A percentile compares a stretch with the other conserved stretches of the same genome.
Evolutionary conservation across 2,329 filamentous ascomycete genomes (phyloP).

Genomic region (Botrytis sinoallii): DNA sequence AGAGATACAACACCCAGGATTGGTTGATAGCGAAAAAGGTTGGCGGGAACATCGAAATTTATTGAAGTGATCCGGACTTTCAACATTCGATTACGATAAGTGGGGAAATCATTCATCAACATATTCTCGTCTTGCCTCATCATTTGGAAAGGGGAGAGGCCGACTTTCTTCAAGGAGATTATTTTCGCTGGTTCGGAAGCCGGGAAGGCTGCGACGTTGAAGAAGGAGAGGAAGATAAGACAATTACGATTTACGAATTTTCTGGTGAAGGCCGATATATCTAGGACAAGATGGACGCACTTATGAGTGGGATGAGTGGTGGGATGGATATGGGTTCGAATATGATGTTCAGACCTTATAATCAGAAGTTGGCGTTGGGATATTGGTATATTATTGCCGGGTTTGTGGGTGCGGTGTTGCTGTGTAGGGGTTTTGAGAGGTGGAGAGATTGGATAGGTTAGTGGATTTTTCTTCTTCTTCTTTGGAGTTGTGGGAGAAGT

Average conservation of each 20-base stretch:
- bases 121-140: neutral
- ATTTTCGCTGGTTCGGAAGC: constrained; percentile 3
- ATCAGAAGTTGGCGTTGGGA: constrained; percentile 50
- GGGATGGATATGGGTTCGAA: constrained; percentile 33
- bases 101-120: neutral
- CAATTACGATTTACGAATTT: neutral
- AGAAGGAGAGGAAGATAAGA: neutral
- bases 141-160: neutral
- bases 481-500: neutral
- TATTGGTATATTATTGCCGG: constrained; percentile 60
- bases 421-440: constrained; percentile 25
- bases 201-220: neutral
- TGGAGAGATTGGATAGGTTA: constrained; percentile 30
- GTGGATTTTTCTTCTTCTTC: constrained; percentile 10
- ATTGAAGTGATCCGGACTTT: neutral
- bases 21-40: neutral
- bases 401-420: constrained; percentile 35
- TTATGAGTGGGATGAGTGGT: constrained; percentile 23
- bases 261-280: neutral
- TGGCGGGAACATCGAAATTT: neutral
- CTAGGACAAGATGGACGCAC: constrained; percentile 16
- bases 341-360: constrained; percentile 45
- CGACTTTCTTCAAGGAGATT: neutral
- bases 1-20: neutral
- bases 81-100: neutral